Base-by-base conservation (phyloP, 2,329 filamentous ascomycete species). In the Diaporthe velutina region DNA sequence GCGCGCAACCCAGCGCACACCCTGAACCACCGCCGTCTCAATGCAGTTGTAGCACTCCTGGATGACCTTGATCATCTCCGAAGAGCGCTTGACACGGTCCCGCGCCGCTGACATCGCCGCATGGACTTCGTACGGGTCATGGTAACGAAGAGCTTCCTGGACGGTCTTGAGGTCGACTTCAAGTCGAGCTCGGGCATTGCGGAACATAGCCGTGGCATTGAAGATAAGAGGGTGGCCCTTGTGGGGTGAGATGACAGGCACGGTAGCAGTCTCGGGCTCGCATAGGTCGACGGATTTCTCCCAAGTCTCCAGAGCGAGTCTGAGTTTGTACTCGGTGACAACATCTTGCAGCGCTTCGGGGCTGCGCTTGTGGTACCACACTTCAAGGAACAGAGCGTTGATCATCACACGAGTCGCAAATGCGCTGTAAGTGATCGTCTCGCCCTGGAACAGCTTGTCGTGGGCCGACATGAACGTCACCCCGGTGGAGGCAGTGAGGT, bases 361-460 rank as follows among this genome's bases (percentile, higher is more conserved):
- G 83, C 95, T 98, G 81, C 97, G 94, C 90, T 98, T 98, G 87
- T 98, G 95, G 82, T 98, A 98, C 97, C 97, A 99, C 3, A 98
- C 96, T 84, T 98, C 97, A 66, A 99, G 90, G 88, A 98, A 99
- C 77, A 99, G 89, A 15, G 97, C 96, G 81, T 98, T 99, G 89
- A 98, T 98, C 95, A 99, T 97, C 77, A 98, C 95, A 77, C 97
- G 95, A 15, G 97, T 98, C 7, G 96, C 96, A 83, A 98, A 99
- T 1, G 96, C 96, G 82, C 96, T 98, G 88, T 98, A 99, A 79
- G 93, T 93, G 70, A 96, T 91, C 74, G 91, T 91, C 82, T 98
- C 95, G 77, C 96, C 97, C 83, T 98, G 95, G 88, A 98, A 98
- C 5, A 99, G 91, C 77, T 95, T 96, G 84, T 98, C 95, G 81